Conservation (phyloP, 2,329 filamentous ascomycete genomes). For the Drechmeria coniospora region DNA sequence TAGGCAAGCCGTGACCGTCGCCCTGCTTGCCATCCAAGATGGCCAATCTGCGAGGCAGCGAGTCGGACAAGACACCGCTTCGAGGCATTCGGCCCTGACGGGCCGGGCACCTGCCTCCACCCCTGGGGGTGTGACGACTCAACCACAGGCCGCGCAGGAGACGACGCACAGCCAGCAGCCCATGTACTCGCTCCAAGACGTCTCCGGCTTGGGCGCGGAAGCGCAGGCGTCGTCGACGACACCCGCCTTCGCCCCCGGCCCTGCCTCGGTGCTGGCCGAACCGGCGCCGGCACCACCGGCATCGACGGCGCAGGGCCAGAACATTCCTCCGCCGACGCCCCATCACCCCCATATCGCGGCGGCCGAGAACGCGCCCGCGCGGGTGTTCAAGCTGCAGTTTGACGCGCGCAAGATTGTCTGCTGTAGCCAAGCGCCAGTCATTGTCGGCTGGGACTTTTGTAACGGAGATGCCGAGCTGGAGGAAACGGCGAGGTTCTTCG, state of each 20-base stretch:
- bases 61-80: neutral
- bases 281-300: neutral
- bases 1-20: conserved; percentile 31
- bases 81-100: neutral
- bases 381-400: conserved; percentile 95
- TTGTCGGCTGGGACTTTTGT: conserved; percentile 97
- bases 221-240: neutral
- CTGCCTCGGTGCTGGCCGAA: too few relatives aligned
- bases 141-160: too few relatives aligned
- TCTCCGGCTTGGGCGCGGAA: neutral
- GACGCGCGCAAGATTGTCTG: conserved; percentile 87
- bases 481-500: conserved; percentile 66
- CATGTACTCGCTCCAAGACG: neutral
- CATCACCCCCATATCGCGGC: conserved; percentile 30
- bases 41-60: conserved; percentile 20
- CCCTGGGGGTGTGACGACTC: too few relatives aligned
- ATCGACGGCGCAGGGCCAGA: conserved; percentile 3
- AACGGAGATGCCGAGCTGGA: conserved; percentile 69
- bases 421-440: conserved; percentile 79
- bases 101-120: too few relatives aligned
- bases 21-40: conserved; percentile 29
- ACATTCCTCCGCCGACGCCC: conserved; percentile 5
- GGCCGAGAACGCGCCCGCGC: conserved; percentile 31
- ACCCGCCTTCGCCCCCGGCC: too few relatives aligned
- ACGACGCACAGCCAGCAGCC: too few relatives aligned